Base-by-base conservation (phyloP, 371 early-diverging fungal genomes). In the Mucor piriformis region DNA sequence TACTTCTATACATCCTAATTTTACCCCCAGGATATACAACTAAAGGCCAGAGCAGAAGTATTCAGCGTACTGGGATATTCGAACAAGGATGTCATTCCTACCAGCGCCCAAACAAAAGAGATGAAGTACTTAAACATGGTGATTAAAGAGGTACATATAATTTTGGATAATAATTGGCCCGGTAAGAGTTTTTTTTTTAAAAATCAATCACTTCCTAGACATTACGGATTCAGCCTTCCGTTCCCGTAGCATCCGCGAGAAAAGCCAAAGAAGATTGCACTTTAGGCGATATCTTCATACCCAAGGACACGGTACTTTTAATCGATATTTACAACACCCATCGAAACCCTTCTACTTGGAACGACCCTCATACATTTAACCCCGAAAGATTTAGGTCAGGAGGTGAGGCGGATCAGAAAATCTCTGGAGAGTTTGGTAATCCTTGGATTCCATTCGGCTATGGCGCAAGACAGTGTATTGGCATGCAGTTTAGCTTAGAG, bases 381-480 rank as follows among this genome's bases (percentile, higher is more conserved):
- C 86, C 86, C 4, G 81, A 80, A 15, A 69, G 86, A 23, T 85
- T 82, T 52, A 56, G 54, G 1, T 58, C 57, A 16, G 76, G 57
- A 20, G 67, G 70, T 16, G 69, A 67, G 55, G 11, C 63, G 66
- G 11, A 47, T 54, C 24, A 48, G 69, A 15, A 73, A 64, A 20
- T 29, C 37, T 42, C 18, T 10, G 64, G 67, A 0, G 29, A 62
- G 24, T 58, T 73, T 3, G 46, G 46, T 24, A 46, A 46, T 15
- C 25, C 46, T 10, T 85, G 76, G 76, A 48, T 82, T 6, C 83
- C 85, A 13, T 85, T 85, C 55, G 67, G 81, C 56, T 64, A 63
- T 27, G 85, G 84, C 11, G 43, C 70, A 12, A 72, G 84, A 37
- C 76, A 80, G 52, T 87, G 87, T 50, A 72, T 83, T 47, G 87